Base-by-base conservation (phyloP, 2,329 filamentous ascomycete species). In the Colletotrichum magnum region DNA sequence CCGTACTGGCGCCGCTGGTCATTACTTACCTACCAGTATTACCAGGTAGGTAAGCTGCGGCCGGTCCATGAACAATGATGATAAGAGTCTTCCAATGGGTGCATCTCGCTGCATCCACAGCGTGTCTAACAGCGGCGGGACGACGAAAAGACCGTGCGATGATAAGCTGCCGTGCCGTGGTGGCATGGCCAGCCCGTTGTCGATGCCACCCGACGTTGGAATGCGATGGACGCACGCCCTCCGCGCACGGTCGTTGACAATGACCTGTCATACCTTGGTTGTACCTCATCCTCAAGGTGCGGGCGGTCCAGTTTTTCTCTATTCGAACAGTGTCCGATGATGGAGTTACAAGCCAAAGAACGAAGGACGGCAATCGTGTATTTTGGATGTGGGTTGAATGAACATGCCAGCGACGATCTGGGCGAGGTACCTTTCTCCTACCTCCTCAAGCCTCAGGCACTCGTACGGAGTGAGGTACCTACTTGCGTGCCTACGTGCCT, bases 371-470 rank as follows among this genome's bases (percentile, higher is more conserved):
- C 26, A 18, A 60, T 41, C 26, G 50, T 54, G 13, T 43, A 43
- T 47, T 45, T 32, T 62, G 12, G 21, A 21, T 53, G 48, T 45
- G 58, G 32, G 32, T 10, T 36, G 50, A 62, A 54, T n/a, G 41
- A 48, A 18, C 41, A 69, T 66, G 61, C 56, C 56, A 16, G 66
- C n/a, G 56, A n/a, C 50, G 61, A 69, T 69, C 62, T 68, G 56
- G 50, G 48, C 60, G 32, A 36, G 32, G 32, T 36, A 10, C 32
- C 7, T 36, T 9, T 10, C 32, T 36, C 10, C 7, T 36, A 10
- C 32, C 7, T 6, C 32, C 7, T 10, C 32, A 36, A 36, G 32
- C 39, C 47, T 54, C 47, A 43, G 48, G 53, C 32, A 36, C 32
- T 10, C 32, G 32, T 10, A 36, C 32, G 7, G 32, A 36, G 32